These are phyloP conservation scores for Phytophthora parvispora DNA, from an alignment of 352 stramenopile species.

Conservation along the genomic window DNA sequence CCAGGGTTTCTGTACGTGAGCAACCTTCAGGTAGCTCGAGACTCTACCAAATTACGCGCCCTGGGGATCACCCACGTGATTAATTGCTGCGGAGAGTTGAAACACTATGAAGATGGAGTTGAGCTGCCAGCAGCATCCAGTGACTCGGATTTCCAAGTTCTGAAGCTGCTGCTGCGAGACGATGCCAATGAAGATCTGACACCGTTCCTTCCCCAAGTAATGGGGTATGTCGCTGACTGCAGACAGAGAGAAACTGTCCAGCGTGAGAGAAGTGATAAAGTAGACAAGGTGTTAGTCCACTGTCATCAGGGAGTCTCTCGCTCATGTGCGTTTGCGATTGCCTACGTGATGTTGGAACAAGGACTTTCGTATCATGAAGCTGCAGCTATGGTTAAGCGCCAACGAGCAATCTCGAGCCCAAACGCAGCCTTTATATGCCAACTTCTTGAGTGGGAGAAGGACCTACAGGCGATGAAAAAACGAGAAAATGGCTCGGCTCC, in stretches of 20 bases:
- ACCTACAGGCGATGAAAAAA: slow-evolving; percentile 30
- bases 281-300: slow-evolving; percentile 58
- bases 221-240: slow-evolving; percentile 51
- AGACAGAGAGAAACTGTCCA: slow-evolving; percentile 1
- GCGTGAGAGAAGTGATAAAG: background rate
- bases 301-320: slow-evolving; percentile 82
- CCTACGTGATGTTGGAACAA: slow-evolving; percentile 65
- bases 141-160: slow-evolving; percentile 11
- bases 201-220: slow-evolving; percentile 62
- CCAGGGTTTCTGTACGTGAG: slow-evolving; percentile 67
- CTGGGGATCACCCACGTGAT: slow-evolving; percentile 68
- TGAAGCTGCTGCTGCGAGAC: slow-evolving; percentile 63
- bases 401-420: slow-evolving; percentile 63
- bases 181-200: slow-evolving; percentile 71
- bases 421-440: slow-evolving; percentile 79
- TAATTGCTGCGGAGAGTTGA: slow-evolving; percentile 66
- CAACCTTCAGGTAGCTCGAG: slow-evolving; percentile 53
- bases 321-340: slow-evolving; percentile 73
- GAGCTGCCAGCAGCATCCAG: background rate
- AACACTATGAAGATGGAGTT: slow-evolving; percentile 7
- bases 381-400: slow-evolving; percentile 47
- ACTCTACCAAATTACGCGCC: slow-evolving; percentile 27
- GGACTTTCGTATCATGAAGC: slow-evolving; percentile 44
- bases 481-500: background rate
- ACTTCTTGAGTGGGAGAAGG: slow-evolving; percentile 72